A percentile compares a stretch with the other conserved stretches of the same genome.
These are phyloP conservation scores for Kodamaea fungicola DNA, from an alignment of 1,139 yeast species.

Conservation along the genomic window DNA sequence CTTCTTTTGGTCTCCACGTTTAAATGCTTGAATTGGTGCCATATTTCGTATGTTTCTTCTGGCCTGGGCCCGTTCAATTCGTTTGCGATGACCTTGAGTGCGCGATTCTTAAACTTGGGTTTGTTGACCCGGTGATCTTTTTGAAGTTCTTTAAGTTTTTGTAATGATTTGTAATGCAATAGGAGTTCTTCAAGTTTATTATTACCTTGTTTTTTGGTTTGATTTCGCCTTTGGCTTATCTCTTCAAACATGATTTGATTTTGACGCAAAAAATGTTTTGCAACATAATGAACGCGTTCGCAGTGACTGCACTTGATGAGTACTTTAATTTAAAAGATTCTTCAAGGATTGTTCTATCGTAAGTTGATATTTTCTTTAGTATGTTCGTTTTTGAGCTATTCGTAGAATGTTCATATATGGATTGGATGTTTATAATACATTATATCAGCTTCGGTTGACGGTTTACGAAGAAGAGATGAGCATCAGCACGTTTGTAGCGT, in stretches of 20 bases:
- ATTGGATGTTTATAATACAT: too few relatives aligned
- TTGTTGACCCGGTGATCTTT: conserved; percentile 5
- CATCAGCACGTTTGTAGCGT: too few relatives aligned
- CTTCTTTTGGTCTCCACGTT: conserved; percentile 10
- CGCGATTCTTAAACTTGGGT: conserved; percentile 1
- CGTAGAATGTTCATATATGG: too few relatives aligned
- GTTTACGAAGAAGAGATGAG: too few relatives aligned
- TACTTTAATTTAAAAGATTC: too few relatives aligned
- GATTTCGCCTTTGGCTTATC: conserved; percentile 5
- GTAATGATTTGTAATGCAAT: conserved; percentile 18
- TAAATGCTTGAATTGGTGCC: conserved; percentile 26
- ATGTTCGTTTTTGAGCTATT: too few relatives aligned
- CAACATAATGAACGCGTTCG: background rate
- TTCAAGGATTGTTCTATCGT: too few relatives aligned
- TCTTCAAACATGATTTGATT: conserved; percentile 10
- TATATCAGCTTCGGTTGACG: too few relatives aligned
- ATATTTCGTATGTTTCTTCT: conserved; percentile 37
- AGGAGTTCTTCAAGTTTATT: conserved; percentile 10
- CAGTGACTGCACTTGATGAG: background rate
- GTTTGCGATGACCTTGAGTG: conserved; percentile 10
- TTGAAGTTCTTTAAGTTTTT: conserved; percentile 13
- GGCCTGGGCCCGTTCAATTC: conserved; percentile 19
- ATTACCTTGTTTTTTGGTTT: conserved; percentile 1
- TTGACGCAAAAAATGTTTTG: background rate
- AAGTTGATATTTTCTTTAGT: too few relatives aligned